Base-by-base conservation (phyloP, 2,329 filamentous ascomycete species). In the Beauveria brongniartii region DNA sequence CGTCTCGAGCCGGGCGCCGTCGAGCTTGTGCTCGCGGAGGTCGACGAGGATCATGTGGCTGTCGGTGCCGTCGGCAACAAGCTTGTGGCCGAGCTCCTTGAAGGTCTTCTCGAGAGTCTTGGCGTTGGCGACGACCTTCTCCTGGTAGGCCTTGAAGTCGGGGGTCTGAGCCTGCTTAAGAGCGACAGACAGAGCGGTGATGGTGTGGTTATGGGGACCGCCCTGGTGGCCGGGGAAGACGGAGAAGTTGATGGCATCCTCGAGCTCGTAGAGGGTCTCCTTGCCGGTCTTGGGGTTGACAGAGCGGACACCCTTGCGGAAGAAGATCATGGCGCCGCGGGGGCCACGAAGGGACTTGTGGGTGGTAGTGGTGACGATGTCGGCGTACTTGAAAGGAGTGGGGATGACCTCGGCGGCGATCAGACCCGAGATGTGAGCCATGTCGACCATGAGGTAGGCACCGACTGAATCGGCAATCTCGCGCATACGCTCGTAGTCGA, bases 321-420 rank as follows among this genome's bases (percentile, higher is more conserved):
- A 99, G 86, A 99, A 99, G 80, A 99, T 99, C 94, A 99, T 99
- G 74, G 94, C 94, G 72, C 94, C 94, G 75, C 94, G 91, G 63
- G 94, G 94, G 63, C 94, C 94, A 77, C 94, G 92, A 68, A 99
- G 89, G 61, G 92, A 97, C 85, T 99, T 99, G 87, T 99, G 94
- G 52, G 94, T 99, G 64, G 94, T 99, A 65, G 94, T 99, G 65
- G 94, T 99, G 69, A 99, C 94, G 62, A 99, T 89, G 73, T 99
- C 94, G 67, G 94, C 93, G 75, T 96, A 81, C 65, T 86, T 82
- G 80, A 99, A 99, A 50, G 94, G 94, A 54, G 91, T 92, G 65
- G 92, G 91, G 72, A 97, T 94, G 68, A 97, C 94, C 69, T 88
- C 90, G 63, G 92, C 91, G 55, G 94, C 92, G 65, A 99, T 90